Percentiles rank a stretch among this genome's conserved stretches.
These are phyloP conservation scores for Cryoendolithus antarcticus DNA, from an alignment of 2,329 filamentous ascomycete species.

Conservation along the genomic window DNA sequence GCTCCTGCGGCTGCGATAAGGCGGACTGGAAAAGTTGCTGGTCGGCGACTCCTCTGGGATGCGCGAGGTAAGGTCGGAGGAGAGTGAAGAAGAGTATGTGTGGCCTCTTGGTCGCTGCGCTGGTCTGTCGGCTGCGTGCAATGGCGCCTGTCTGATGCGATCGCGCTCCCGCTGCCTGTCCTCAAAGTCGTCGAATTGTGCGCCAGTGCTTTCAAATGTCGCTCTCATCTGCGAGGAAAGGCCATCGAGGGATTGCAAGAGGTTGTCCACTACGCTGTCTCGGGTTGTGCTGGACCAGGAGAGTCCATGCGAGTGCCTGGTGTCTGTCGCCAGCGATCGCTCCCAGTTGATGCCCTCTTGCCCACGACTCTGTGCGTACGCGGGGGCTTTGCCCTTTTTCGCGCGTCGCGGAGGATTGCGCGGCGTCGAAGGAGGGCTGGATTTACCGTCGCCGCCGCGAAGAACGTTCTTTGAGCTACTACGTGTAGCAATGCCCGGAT, in stretches of 20 bases:
- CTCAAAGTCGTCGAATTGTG: conserved; percentile 6
- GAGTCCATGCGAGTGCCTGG: conserved; percentile 63
- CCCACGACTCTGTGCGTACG: neutral
- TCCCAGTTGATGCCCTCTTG: too few species aligned
- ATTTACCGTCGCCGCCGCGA: neutral
- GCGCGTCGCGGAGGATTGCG: conserved; percentile 1
- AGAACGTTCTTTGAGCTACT: too few species aligned
- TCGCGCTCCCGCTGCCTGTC: conserved; percentile 9
- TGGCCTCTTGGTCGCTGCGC: conserved; percentile 40
- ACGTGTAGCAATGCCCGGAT: too few species aligned
- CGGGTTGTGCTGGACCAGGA: conserved; percentile 68
- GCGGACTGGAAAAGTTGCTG: conserved; percentile 13
- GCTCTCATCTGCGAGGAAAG: conserved; percentile 36
- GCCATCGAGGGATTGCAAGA: conserved; percentile 86
- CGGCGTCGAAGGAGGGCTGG: conserved; percentile 1
- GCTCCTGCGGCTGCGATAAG: conserved; percentile 49
- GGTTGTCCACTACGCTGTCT: conserved; percentile 88
- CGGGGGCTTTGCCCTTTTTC: conserved; percentile 5
- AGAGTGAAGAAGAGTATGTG: conserved; percentile 48
- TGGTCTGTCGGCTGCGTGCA: conserved; percentile 14
- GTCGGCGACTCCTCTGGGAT: conserved; percentile 20
- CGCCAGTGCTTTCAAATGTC: conserved; percentile 5
- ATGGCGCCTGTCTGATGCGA: conserved; percentile 14
- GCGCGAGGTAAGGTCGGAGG: conserved; percentile 41
- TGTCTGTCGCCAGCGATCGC: neutral